These are phyloP conservation scores for Chalaropsis ovoidea DNA, from an alignment of 2,329 filamentous ascomycete genomes.

Conservation along the genomic window DNA sequence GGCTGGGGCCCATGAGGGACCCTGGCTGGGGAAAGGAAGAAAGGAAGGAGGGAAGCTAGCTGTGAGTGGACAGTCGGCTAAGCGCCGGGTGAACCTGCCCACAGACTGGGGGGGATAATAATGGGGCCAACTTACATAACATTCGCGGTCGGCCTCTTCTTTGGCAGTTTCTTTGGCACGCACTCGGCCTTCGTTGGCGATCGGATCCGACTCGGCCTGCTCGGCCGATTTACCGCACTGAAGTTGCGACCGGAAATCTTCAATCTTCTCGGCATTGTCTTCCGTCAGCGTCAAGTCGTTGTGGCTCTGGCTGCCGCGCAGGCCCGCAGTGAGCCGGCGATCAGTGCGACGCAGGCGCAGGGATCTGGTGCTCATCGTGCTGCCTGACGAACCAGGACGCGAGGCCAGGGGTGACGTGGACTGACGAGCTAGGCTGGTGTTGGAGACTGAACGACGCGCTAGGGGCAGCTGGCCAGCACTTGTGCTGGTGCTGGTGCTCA, in stretches of 20 bases:
- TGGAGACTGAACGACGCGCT: conserved; percentile 41
- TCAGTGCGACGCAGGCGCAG: conserved; percentile 60
- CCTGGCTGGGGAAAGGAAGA: neutral
- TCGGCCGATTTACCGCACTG: neutral
- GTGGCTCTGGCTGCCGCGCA: conserved; percentile 37
- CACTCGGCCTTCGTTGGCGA: conserved; percentile 73
- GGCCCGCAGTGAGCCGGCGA: conserved; percentile 62
- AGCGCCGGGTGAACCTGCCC: neutral
- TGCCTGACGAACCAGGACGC: conserved; percentile 55
- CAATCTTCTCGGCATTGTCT: neutral
- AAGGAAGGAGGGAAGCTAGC: neutral
- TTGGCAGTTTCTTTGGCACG: conserved; percentile 51
- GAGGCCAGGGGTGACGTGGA: conserved; percentile 45
- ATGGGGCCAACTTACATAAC: conserved; percentile 21
- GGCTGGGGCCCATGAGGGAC: conserved; percentile 14
- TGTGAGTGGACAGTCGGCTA: neutral
- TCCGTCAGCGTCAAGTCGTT: conserved; percentile 8
- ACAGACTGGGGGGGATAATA: neutral
- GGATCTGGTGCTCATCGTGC: conserved; percentile 47
- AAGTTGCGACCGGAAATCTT: conserved; percentile 3
- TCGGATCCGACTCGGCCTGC: conserved; percentile 5
- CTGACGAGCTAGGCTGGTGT: conserved; percentile 43
- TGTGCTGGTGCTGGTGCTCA: conserved; percentile 27
- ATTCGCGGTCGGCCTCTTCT: conserved; percentile 9
- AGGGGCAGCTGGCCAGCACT: conserved; percentile 28